Base-by-base conservation (phyloP, 345 rosid genomes). In the Euphorbia peplus region DNA sequence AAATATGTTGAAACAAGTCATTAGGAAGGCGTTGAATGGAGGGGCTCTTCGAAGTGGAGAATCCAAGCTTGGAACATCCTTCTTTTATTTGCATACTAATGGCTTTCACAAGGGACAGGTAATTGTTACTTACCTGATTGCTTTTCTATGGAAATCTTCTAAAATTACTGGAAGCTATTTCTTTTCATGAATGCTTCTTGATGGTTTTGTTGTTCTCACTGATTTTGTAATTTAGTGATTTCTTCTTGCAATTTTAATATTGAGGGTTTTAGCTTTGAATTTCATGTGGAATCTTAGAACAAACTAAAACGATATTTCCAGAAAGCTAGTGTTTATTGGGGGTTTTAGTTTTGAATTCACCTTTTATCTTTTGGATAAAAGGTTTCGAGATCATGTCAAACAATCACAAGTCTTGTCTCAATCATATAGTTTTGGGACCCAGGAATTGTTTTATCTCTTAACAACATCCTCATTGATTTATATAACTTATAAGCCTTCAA, bases 81-180 rank as follows among this genome's bases (percentile, higher is more conserved):
- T 67, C 64, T 46, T 84, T 48, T 77, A 16, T 64, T 59, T 83
- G 62, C 72, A 84, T 26, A 60, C 25, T 32, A 13, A 25, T 62
- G 60, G 74, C 37, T 76, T 86, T 47, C 87, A 86, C 70, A 70
- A 3, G 63, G 90, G 87, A 56, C 80, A 30, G 87, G 93, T 88
- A 69, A 56, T 51, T 37, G 9, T 25, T 35, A 22, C 24, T 14
- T 42, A 9, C 62, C 19, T 37, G 24, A 11, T 25, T 52, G 30
- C 12, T 52, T 26, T 10, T 6, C 54, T 4, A 39, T 41, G 42
- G 18, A 42, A n/a, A 53, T 52, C 44, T 63, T 29, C 15, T 10
- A 39, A 12, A 62, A 47, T 47, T 19, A 32, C 22, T 30, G 18
- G 50, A 44, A 44, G 15, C 44, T 16, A 25, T 54, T 60, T n/a